Conservation (phyloP, 1,139 yeast species). For the Hyphopichia burtonii region DNA sequence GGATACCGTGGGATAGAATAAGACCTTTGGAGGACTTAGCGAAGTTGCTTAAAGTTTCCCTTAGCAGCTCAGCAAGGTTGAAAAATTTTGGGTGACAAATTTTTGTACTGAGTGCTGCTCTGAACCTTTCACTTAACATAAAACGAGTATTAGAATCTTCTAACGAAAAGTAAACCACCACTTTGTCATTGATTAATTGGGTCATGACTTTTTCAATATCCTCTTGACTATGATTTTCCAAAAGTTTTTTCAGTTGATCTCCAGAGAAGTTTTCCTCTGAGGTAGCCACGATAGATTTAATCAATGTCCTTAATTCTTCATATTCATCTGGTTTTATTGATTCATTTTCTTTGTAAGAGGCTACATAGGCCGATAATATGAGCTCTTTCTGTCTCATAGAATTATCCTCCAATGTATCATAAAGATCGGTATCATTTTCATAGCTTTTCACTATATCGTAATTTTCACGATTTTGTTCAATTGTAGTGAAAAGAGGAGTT, state of each 20-base stretch:
- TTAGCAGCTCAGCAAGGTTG: conserved; percentile 45
- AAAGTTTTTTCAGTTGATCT: conserved; percentile 39
- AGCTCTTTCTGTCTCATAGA: conserved; percentile 60
- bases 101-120: conserved; percentile 38
- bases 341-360: conserved; percentile 27
- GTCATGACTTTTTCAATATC: conserved; percentile 50
- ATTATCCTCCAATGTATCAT: conserved; percentile 39
- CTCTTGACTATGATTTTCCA: conserved; percentile 43
- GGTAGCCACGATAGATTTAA: conserved; percentile 65
- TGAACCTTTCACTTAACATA: conserved; percentile 56
- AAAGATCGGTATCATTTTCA: conserved; percentile 25
- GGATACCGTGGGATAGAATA: conserved; percentile 56
- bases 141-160: conserved; percentile 49
- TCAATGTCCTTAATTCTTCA: conserved; percentile 35
- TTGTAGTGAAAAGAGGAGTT: conserved; percentile 32
- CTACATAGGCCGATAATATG: conserved; percentile 34
- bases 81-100: conserved; percentile 40
- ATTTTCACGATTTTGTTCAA: conserved; percentile 25
- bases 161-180: conserved; percentile 50
- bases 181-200: conserved; percentile 52
- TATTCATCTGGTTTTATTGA: conserved; percentile 17
- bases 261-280: conserved; percentile 47
- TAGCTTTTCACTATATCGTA: conserved; percentile 23
- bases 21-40: conserved; percentile 48
- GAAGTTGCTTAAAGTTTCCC: conserved; percentile 35